phyloP scores from a whole-genome alignment of 1,284 basidiomycete genomes.

The Cryptococcus floricola region DNA sequence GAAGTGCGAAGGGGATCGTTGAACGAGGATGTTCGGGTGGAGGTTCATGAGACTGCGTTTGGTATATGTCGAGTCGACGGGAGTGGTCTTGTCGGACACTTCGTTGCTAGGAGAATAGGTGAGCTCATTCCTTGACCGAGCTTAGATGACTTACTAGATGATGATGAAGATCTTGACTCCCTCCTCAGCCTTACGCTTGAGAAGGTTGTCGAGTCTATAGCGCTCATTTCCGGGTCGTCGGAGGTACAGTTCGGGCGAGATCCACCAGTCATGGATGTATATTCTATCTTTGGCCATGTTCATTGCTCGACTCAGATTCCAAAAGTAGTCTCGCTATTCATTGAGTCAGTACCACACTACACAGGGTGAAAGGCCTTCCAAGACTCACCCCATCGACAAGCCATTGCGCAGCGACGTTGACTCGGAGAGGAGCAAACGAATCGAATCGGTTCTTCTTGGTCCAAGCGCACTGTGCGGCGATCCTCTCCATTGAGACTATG shows the following conservation, averaged over 20 bases:
- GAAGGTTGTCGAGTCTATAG: slow-evolving; percentile 81
- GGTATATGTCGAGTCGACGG: slow-evolving; percentile 84
- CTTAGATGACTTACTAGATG: slow-evolving; percentile 64
- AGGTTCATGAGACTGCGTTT: slow-evolving; percentile 81
- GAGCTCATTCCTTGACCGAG: neutral
- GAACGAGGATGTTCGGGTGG: slow-evolving; percentile 92
- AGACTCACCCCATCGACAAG: slow-evolving; percentile 87
- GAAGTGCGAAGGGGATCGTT: slow-evolving; percentile 95
- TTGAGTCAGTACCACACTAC: neutral
- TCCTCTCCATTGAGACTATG: slow-evolving; percentile 85
- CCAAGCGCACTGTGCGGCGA: slow-evolving; percentile 73
- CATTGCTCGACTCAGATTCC: slow-evolving; percentile 93
- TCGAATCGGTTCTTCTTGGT: slow-evolving; percentile 80
- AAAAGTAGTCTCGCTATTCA: slow-evolving; percentile 83
- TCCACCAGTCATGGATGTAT: slow-evolving; percentile 96
- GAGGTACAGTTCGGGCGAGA: slow-evolving; percentile 68
- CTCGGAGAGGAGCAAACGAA: slow-evolving; percentile 88
- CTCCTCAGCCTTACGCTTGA: slow-evolving; percentile 90
- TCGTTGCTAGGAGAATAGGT: slow-evolving; percentile 63
- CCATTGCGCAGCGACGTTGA: slow-evolving; percentile 96
- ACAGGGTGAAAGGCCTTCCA: neutral
- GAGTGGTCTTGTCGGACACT: slow-evolving; percentile 94
- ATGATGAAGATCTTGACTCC: slow-evolving; percentile 97
- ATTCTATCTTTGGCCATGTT: slow-evolving; percentile 83
- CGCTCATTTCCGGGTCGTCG: slow-evolving; percentile 77